Conservation (phyloP, 495 filamentous ascomycete genomes). For the Xylaria longipes region DNA sequence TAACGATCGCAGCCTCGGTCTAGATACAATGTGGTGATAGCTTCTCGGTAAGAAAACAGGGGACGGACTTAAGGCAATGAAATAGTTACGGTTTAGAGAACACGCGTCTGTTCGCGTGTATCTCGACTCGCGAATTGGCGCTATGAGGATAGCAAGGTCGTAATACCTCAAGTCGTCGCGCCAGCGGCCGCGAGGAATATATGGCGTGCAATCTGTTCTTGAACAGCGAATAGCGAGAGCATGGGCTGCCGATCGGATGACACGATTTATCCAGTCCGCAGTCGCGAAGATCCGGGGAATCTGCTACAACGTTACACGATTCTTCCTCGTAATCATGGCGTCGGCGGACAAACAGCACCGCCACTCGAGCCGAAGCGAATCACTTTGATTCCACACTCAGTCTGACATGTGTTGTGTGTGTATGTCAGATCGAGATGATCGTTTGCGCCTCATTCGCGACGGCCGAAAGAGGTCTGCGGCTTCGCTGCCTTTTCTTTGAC, state of each 20-base stretch:
- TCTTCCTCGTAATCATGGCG: neutral
- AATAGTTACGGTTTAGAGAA: neutral
- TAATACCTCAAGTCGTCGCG: neutral
- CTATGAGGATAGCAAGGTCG: neutral
- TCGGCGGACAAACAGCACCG: neutral
- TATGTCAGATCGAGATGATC: too few relatives aligned
- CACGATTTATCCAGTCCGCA: neutral
- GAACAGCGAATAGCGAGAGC: neutral
- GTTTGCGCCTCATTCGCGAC: neutral
- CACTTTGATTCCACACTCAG: neutral
- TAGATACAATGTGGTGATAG: neutral
- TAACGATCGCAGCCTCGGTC: neutral
- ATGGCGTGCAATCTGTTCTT: neutral
- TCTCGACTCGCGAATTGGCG: neutral
- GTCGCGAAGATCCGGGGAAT: neutral
- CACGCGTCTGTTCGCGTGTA: neutral
- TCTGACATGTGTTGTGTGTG: too few relatives aligned
- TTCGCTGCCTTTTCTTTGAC: neutral
- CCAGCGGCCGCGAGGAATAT: neutral
- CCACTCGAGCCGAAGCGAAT: neutral
- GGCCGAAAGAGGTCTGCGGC: neutral
- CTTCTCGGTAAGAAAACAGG: neutral
- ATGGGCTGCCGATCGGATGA: neutral
- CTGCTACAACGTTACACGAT: conserved; percentile 1
- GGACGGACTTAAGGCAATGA: neutral